phyloP scores from a whole-genome alignment of 2,329 filamentous ascomycete genomes.

The Stachybotrys chartarum region DNA sequence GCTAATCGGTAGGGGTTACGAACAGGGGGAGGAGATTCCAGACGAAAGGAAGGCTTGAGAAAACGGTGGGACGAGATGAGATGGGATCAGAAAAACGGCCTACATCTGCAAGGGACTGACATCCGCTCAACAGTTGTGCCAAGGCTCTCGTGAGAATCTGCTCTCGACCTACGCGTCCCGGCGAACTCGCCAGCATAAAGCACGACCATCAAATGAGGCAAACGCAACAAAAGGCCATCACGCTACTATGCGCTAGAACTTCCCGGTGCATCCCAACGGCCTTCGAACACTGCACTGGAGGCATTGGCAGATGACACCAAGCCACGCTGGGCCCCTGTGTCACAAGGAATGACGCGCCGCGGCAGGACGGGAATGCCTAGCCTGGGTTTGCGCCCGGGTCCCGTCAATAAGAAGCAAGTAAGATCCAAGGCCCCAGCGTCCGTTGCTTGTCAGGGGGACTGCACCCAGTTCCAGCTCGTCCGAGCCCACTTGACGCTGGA shows the following conservation, averaged over 20 bases:
- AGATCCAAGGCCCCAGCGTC: neutral
- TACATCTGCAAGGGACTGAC: neutral
- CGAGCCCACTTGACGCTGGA: neutral
- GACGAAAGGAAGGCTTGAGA: neutral
- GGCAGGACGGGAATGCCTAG: neutral
- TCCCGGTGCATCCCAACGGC: neutral
- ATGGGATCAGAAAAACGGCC: neutral
- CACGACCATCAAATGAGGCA: neutral
- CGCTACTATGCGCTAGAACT: neutral
- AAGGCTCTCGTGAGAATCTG: neutral
- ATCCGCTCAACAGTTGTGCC: neutral
- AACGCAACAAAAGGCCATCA: neutral
- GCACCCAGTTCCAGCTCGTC: neutral
- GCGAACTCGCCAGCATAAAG: neutral
- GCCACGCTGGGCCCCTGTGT: neutral
- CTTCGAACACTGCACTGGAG: neutral
- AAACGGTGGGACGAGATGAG: neutral
- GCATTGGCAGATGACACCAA: neutral
- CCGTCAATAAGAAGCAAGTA: neutral
- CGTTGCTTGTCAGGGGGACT: neutral
- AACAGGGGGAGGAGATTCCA: neutral
- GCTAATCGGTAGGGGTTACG: neutral
- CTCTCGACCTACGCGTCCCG: neutral
- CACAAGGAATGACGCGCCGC: neutral
- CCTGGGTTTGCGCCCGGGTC: neutral